These are phyloP conservation scores for Capsicum rhomboideum DNA, from an alignment of 257 asterid species.

Conservation along the genomic window DNA sequence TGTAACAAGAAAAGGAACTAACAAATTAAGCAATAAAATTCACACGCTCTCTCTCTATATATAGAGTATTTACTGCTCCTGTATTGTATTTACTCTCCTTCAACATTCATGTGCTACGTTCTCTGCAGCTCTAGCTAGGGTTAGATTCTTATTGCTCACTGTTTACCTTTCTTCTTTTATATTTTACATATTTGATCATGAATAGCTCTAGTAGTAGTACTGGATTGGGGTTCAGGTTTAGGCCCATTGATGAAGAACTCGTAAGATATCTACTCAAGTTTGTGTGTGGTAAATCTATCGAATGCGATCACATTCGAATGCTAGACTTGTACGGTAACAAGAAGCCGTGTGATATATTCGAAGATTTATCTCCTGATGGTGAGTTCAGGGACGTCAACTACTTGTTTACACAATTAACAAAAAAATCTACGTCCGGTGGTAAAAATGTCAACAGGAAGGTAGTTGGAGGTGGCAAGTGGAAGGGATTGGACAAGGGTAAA, in stretches of 20 bases:
- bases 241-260: not conserved
- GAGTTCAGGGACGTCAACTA: not conserved
- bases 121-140: not conserved
- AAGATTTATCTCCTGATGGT: not conserved
- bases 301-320: not conserved
- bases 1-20: no score
- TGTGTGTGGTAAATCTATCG: not conserved
- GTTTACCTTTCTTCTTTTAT: not conserved
- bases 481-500: not conserved
- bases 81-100: not conserved
- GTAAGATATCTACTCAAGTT: not conserved
- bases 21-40: no score
- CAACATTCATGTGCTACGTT: not conserved
- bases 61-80: no score
- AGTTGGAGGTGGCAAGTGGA: not conserved
- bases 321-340: not conserved
- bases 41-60: not conserved
- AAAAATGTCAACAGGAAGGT: no score
- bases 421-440: not conserved
- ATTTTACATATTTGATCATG: not conserved
- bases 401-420: not conserved
- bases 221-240: not conserved
- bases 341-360: not conserved
- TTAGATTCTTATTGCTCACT: not conserved
- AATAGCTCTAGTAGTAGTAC: not conserved